phyloP scores from a whole-genome alignment of 768 basidiomycete species.

The Mycena amicta region DNA sequence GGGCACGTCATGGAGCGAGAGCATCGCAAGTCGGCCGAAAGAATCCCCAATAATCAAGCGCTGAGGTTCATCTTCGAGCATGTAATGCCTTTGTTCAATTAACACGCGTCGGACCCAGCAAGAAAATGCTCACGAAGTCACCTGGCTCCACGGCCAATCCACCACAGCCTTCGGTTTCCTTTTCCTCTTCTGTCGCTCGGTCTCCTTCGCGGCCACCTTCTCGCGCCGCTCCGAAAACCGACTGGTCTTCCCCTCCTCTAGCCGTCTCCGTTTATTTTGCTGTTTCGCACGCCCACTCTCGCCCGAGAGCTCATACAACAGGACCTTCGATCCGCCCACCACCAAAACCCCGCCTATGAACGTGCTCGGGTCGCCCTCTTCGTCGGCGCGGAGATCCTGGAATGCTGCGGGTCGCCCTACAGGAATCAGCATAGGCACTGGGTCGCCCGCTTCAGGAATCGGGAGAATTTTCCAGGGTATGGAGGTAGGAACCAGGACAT shows the following conservation, averaged over 20 bases:
- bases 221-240: constrained; percentile 41
- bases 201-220: constrained; percentile 59
- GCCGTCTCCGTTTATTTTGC: constrained; percentile 54
- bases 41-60: constrained; percentile 68
- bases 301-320: constrained; percentile 61
- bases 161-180: constrained; percentile 58
- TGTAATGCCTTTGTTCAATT: constrained; percentile 33
- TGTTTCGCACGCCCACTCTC: constrained; percentile 52
- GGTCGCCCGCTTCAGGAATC: constrained; percentile 34
- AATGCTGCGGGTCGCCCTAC: constrained; percentile 36
- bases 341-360: constrained; percentile 73
- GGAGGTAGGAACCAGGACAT: constrained; percentile 51
- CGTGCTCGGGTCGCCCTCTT: constrained; percentile 24
- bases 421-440: constrained; percentile 43
- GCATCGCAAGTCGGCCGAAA: constrained; percentile 69
- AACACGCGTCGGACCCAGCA: not conserved
- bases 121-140: constrained; percentile 59
- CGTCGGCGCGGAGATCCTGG: constrained; percentile 29
- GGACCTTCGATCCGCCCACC: constrained; percentile 65
- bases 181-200: constrained; percentile 53
- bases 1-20: constrained; percentile 53
- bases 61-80: constrained; percentile 50
- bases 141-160: constrained; percentile 77
- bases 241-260: constrained; percentile 56
- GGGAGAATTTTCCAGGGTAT: constrained; percentile 55